Percentiles rank a stretch among this genome's conserved stretches.
phyloP scores from a whole-genome alignment of 2,329 filamentous ascomycete genomes.

The Ophiostoma piceae region DNA sequence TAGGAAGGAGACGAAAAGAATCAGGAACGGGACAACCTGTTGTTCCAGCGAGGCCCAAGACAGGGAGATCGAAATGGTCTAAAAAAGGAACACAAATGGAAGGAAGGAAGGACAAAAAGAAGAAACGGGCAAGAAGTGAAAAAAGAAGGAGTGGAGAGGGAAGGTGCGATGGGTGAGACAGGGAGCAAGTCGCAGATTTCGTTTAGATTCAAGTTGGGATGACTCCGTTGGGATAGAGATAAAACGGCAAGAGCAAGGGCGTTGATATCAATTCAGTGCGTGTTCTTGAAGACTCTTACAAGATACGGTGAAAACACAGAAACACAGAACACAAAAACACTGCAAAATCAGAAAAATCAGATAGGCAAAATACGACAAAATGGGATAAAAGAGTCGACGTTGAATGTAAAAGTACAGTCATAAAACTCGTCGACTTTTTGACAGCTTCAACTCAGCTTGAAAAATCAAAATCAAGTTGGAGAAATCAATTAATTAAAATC shows the following conservation, averaged over 20 bases:
- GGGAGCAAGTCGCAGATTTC: neutral
- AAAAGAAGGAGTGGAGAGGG: neutral
- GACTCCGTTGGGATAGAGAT: neutral
- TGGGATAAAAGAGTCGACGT: neutral
- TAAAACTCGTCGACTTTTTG: neutral
- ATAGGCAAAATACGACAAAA: conserved; percentile 11
- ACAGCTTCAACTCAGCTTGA: neutral
- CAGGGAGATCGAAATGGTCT: neutral
- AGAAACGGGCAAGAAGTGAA: neutral
- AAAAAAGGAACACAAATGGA: neutral
- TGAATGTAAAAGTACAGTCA: neutral
- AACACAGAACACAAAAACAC: neutral
- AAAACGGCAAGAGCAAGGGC: neutral
- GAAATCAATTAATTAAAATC: neutral
- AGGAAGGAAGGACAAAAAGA: neutral
- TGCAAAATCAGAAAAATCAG: neutral
- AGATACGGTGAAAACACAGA: neutral
- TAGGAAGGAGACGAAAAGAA: conserved; percentile 22
- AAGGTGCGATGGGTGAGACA: conserved; percentile 11
- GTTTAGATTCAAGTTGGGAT: neutral
- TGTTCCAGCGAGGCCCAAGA: neutral
- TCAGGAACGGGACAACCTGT: conserved; percentile 9
- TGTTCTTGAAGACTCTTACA: neutral
- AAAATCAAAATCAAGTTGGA: neutral
- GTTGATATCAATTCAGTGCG: neutral